Conservation (phyloP, 495 filamentous ascomycete genomes). For the Penicillium macrosclerotiorum region DNA sequence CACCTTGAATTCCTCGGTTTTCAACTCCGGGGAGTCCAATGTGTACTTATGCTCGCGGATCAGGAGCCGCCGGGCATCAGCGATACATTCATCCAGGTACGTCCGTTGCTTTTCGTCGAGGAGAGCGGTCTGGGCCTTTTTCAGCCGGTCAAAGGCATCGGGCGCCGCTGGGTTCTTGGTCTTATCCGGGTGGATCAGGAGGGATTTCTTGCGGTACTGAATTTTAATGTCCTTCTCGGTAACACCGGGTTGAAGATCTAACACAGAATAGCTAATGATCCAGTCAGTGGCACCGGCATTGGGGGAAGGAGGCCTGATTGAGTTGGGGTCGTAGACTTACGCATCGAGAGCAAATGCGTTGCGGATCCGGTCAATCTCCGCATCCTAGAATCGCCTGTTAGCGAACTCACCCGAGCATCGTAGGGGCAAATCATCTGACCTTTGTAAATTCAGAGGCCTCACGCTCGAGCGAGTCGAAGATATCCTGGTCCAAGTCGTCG, state of each 20-base stretch:
- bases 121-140: conserved; percentile 86
- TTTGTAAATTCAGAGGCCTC: conserved; percentile 91
- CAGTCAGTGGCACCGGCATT: no score
- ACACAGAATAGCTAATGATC: conserved; percentile 77
- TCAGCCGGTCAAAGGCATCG: conserved; percentile 94
- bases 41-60: conserved; percentile 94
- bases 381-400: conserved; percentile 60
- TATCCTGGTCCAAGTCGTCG: conserved; percentile 66
- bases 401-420: conserved; percentile 1
- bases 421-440: conserved; percentile 36
- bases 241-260: conserved; percentile 93
- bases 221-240: conserved; percentile 95
- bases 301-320: background rate
- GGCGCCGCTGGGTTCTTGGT: conserved; percentile 88
- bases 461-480: conserved; percentile 78
- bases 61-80: conserved; percentile 88
- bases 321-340: conserved; percentile 45
- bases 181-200: conserved; percentile 98
- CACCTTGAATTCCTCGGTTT: conserved; percentile 69
- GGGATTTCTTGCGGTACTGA: conserved; percentile 90
- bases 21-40: conserved; percentile 80
- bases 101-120: conserved; percentile 91
- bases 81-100: conserved; percentile 88
- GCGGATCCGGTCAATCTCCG: conserved; percentile 92
- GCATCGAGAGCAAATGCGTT: conserved; percentile 88